Base-by-base conservation (phyloP, 352 stramenopile genomes). In the Phytophthora brassicae region DNA sequence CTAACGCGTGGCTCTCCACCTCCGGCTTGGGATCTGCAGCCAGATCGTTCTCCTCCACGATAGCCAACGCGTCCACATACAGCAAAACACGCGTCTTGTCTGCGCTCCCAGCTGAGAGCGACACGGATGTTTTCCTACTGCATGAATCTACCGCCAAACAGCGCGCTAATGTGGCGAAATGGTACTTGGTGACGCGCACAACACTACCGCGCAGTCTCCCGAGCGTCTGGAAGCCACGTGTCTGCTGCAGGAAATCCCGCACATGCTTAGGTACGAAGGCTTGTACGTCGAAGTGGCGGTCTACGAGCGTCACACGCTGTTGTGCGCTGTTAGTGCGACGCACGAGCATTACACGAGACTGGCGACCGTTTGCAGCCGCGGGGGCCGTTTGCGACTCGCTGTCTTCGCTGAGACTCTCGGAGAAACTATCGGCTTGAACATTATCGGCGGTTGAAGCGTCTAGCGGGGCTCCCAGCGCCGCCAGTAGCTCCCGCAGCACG, bases 131-230 rank as follows among this genome's bases (percentile, higher is more conserved):
- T 14, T 49, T 24, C 7, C 39, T 41, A 13, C 8, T 64, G 5
- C 48, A n/a, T 12, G 60, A 28, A 22, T 73, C 60, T 14, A 26
- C 57, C 0, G 49, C 53, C 22, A 71, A 24, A 31, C 75, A 90
- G 43, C 64, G 70, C 49, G 55, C 43, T 3, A 73, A 57, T 6
- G 76, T 88, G 28, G 75, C 65, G 56, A 86, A 92, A 22, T 81
- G 69, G 58, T 90, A 92, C 60, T 83, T 79, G 23, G 73, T 74
- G 22, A 92, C 56, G 28, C 78, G 65, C 6, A 91, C 45, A 17
- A 85, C 58, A 59, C 70, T 86, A 16, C 82, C 82, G 1, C 71
- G 66, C 3, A 91, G 66, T 0, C 58, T n/a, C 14, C 70, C 54
- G 28, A 91, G 47, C 39, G 64, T 77, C 45, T 75, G 42, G 56